Base-by-base conservation (phyloP, 2,329 filamentous ascomycete genomes). In the Botryotinia narcissicola region DNA sequence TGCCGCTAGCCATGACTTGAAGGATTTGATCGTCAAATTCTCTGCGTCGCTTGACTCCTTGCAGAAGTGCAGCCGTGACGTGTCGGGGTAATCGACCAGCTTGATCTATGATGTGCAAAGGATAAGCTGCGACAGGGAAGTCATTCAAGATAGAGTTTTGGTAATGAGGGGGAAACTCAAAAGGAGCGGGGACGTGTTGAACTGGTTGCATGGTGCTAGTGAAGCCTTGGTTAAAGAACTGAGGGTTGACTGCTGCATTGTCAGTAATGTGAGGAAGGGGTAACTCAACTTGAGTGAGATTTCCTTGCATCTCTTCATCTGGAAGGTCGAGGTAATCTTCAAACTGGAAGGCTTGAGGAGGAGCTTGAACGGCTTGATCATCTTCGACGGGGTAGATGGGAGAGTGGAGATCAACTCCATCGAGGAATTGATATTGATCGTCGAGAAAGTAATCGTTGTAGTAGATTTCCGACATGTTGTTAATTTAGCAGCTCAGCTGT, bases 81-180 rank as follows among this genome's bases (percentile, higher is more conserved):
- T 48, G 20, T 64, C 7, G 35, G 20, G 46, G 37, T 5, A 73
- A 75, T 63, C 35, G 68, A 29, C 61, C 59, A 29, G 73, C 44
- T 14, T 62, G 48, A 51, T 79, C 78, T 32, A 79, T 78, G 61
- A 79, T 59, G 25, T 62, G 70, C 37, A 79, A 75, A 48, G 78
- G 75, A 5, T 73, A 73, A 14, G 46, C 61, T 42, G 77, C 67
- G 46, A 59, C 62, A 4, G 59, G 72, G 35, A 79, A 79, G 7
- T 59, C 22, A 32, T 75, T 75, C 57, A 79, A 73, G 57, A 79
- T 74, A 18, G 59, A 14, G 62, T 77, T 76, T 9, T 76, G 77
- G 60, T 66, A 74, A 51, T 29, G 3, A 37, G n/a, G 6, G 6
- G 44, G 10, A 32, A 59, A 67, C 10, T 32, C 59, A 25, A 69